Conservation (phyloP, 495 filamentous ascomycete genomes). For the Penicillium atrosanguineum region DNA sequence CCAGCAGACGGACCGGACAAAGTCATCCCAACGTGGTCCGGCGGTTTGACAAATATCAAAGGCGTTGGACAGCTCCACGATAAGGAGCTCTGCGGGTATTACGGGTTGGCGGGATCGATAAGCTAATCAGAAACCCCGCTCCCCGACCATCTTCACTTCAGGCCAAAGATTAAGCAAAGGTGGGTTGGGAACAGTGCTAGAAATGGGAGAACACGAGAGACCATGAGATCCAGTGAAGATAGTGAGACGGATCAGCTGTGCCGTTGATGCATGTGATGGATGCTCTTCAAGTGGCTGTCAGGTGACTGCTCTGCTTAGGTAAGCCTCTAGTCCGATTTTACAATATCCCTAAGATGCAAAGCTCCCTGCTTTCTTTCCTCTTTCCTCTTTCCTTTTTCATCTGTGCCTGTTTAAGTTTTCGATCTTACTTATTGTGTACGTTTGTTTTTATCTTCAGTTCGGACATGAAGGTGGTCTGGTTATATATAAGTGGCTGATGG, state of each 20-base stretch:
- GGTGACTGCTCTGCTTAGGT: slow-evolving; percentile 12
- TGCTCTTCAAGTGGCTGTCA: neutral
- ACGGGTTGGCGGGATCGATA: slow-evolving; percentile 22
- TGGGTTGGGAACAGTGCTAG: neutral
- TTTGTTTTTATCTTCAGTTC: too few species aligned
- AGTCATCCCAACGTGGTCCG: slow-evolving; percentile 19
- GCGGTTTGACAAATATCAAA: slow-evolving; percentile 7
- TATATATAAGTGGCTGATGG: neutral
- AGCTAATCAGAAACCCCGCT: slow-evolving; percentile 13
- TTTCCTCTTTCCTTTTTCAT: neutral
- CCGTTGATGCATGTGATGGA: slow-evolving; percentile 7
- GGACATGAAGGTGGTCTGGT: neutral
- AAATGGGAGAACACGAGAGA: neutral
- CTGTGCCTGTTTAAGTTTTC: slow-evolving; percentile 4
- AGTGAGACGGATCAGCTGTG: slow-evolving; percentile 14
- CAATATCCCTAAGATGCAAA: neutral
- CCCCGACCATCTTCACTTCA: slow-evolving; percentile 3
- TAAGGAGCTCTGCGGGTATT: slow-evolving; percentile 12
- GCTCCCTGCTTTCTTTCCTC: neutral
- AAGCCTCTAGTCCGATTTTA: neutral
- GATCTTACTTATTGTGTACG: too few species aligned
- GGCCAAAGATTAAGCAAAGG: neutral
- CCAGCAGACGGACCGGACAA: slow-evolving; percentile 8
- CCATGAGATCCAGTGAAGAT: neutral
- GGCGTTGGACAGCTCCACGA: slow-evolving; percentile 6